Evolutionary conservation across 2,329 filamentous ascomycete genomes (phyloP).

Genomic region (Purpureocillium takamizusanense): DNA sequence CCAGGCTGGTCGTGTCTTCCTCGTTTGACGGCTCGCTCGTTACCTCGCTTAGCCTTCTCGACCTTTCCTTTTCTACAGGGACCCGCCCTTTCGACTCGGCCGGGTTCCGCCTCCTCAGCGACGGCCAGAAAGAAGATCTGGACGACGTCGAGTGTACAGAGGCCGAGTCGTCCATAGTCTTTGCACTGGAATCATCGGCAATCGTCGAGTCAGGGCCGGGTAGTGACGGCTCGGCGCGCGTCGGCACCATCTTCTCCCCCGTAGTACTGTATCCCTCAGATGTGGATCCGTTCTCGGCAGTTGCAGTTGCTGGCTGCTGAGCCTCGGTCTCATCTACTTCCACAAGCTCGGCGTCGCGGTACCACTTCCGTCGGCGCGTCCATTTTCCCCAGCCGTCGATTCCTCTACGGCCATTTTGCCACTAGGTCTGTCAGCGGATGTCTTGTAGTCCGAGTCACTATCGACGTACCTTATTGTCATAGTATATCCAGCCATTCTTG

Average conservation of each 20-base stretch:
- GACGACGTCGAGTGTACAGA: constrained; percentile 41
- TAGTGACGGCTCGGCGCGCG: constrained; percentile 13
- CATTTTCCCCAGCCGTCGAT: constrained; percentile 90
- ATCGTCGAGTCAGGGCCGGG: constrained; percentile 12
- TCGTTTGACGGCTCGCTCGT: constrained; percentile 34
- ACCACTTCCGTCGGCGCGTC: constrained; percentile 91
- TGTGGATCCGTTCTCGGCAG: constrained; percentile 12
- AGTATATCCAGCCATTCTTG: constrained; percentile 86
- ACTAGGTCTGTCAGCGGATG: constrained; percentile 39
- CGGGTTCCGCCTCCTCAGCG: constrained; percentile 26
- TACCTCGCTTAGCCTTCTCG: constrained; percentile 31
- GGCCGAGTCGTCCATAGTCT: constrained; percentile 29
- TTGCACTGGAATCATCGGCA: constrained; percentile 18
- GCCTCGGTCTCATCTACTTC: constrained; percentile 44
- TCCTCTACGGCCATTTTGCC: constrained; percentile 78
- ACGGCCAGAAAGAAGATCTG: constrained; percentile 32
- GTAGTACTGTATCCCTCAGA: constrained; percentile 23
- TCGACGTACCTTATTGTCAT: constrained; percentile 77
- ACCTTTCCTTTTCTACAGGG: constrained; percentile 23
- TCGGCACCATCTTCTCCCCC: constrained; percentile 26
- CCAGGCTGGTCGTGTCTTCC: constrained; percentile 31
- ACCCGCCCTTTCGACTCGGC: constrained; percentile 22
- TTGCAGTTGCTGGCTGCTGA: constrained; percentile 23
- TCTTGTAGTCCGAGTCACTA: too few relatives aligned
- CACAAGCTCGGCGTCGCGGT: constrained; percentile 88